Evolutionary conservation across 1,139 yeast species (phyloP).

Genomic region (Kodamaea plutei): DNA sequence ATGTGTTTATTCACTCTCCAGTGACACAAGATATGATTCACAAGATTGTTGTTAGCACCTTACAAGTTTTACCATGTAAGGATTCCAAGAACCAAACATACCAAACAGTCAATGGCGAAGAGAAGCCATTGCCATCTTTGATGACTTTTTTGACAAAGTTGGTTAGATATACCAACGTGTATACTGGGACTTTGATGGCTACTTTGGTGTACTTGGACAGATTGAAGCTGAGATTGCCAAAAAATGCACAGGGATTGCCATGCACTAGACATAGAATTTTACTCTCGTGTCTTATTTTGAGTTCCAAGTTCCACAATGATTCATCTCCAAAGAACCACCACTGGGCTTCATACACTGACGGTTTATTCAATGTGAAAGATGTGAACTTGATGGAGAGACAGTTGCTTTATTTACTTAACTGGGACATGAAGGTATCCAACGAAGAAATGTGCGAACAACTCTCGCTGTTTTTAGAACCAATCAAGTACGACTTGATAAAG

Average conservation of each 20-base stretch:
- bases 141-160: constrained; percentile 69
- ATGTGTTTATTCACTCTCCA: constrained; percentile 51
- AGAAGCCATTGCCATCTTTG: constrained; percentile 57
- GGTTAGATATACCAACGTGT: constrained; percentile 69
- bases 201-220: constrained; percentile 65
- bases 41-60: constrained; percentile 56
- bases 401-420: constrained; percentile 59
- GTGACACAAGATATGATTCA: constrained; percentile 65
- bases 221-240: constrained; percentile 56
- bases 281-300: constrained; percentile 65
- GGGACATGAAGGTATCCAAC: constrained; percentile 61
- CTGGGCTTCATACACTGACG: constrained; percentile 77
- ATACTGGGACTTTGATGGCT: constrained; percentile 72
- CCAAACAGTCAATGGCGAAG: constrained; percentile 20
- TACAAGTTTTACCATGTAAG: constrained; percentile 59
- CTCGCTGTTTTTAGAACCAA: constrained; percentile 56
- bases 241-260: constrained; percentile 70
- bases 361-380: constrained; percentile 61
- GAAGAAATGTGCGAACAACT: constrained; percentile 50
- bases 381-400: constrained; percentile 81
- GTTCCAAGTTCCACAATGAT: constrained; percentile 73
- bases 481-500: constrained; percentile 52
- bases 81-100: constrained; percentile 31
- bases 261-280: constrained; percentile 76
- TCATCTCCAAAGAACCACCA: constrained; percentile 72